Base-by-base conservation (phyloP, 768 basidiomycete species). In the Pholiota molesta region DNA sequence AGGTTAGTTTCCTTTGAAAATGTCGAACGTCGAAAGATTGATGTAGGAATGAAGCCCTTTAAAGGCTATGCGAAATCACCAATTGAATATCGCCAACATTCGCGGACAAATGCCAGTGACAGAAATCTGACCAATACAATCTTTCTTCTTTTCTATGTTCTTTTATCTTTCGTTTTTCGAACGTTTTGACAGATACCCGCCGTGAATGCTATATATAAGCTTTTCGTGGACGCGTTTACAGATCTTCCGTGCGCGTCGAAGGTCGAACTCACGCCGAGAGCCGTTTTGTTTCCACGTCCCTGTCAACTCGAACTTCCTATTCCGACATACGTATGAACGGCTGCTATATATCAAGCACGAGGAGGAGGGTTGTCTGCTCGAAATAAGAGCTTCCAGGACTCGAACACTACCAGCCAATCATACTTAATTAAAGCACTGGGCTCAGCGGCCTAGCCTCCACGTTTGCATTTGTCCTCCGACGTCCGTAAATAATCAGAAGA, bases 261-360 rank as follows among this genome's bases (percentile, higher is more conserved):
- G 21, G 47, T 49, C 47, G 23, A 49, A 19, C 13, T 28, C 47
- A 49, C 19, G 47, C 23, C 35, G 35, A 37, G 35, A 5, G 35
- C 35, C 47, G 47, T 49, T 49, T 19, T 49, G n/a, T 49, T 49
- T 49, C 47, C 47, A 49, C 47, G 47, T 49, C 47, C 14, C 19
- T 49, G 47, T 49, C 47, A 49, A 13, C 7, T 10, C 11, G 23
- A 26, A 23, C 47, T 8, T 49, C 47, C 10, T 49, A 49, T 49
- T 49, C 47, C 47, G 47, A 49, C 47, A 49, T 49, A 49, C 11
- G 47, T 31, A 4, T 31, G 5, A 31, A 26, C 21, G 13, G 13
- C 21, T 21, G 23, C 47, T 13, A 11, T 26, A 26, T 4, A 26
- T 28, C 47, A 9, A 5, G 19, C 21, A 26, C n/a, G 26, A 49